Evolutionary conservation across 1,284 basidiomycete species (phyloP), one percentile per base, ranked within the genome.

Genomic region (Lentinus polychrous): DNA sequence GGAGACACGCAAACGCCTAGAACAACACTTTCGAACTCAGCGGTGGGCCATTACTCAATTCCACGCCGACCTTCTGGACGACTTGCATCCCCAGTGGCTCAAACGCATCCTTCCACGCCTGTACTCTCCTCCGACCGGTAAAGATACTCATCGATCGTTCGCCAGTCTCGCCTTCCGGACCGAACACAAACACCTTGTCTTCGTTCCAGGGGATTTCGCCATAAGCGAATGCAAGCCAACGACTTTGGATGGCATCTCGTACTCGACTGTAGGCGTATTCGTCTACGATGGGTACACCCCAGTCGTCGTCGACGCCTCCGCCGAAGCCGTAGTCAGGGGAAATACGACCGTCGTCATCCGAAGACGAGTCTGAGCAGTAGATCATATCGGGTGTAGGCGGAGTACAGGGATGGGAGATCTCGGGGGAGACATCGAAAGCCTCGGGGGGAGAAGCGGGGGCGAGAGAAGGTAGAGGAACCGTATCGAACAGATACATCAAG

Each of bases 171-270:
- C 80, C 82, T 58, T 84, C 82, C 0, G 81, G 81, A 7, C 81
- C 82, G 57, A 84, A 86, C n/a, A 88, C 83, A 60, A 74, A 87
- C 46, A 86, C 75, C 60, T 76, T 80, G 48, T 79, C 75, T 50
- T 75, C 74, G 49, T 67, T 68, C 85, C 86, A 88, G 2, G 85
- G 85, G 14, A 69, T 71, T 60, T 83, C 77, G 3, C 83, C 84
- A 58, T 83, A 64, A 3, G 84, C 83, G 53, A 88, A 88, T n/a
- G 77, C 58, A 20, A 88, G 71, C 85, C 85, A 88, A 35, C 76
- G 71, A 52, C 75, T 73, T 60, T 88, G 86, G 45, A 88, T 74
- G 22, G 79, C 70, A 52, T 86, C 78, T 14, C 83, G 74, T 43
- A 88, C 81, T 41, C 79, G 74, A 15, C 66, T 61, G 53, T 84